A percentile compares a stretch with the other conserved stretches of the same genome.
Evolutionary conservation across 2,329 filamentous ascomycete species (phyloP).

Genomic region (Penicillium glabrum): DNA sequence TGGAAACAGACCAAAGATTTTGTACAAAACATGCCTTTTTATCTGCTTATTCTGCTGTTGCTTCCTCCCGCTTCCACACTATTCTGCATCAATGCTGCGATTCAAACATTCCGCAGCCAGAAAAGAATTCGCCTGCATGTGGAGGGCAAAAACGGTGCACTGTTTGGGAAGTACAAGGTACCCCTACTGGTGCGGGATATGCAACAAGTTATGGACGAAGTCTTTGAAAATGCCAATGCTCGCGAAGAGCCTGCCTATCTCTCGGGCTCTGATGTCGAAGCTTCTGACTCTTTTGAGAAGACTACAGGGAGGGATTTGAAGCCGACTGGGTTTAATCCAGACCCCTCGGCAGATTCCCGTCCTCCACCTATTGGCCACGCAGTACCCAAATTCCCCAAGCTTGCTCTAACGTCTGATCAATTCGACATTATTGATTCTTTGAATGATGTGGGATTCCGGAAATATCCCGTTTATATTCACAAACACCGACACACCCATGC

Average conservation of each 20-base stretch:
- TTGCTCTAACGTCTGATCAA: conserved; percentile 77
- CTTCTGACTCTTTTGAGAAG: conserved; percentile 33
- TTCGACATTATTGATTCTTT: conserved; percentile 81
- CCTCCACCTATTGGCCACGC: neutral
- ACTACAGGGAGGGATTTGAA: neutral
- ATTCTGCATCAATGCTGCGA: conserved; percentile 72
- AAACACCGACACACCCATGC: conserved; percentile 81
- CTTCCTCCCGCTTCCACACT: conserved; percentile 70
- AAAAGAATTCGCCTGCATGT: conserved; percentile 76
- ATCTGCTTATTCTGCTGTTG: conserved; percentile 65
- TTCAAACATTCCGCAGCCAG: conserved; percentile 74
- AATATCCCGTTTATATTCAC: conserved; percentile 55
- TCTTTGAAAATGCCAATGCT: conserved; percentile 71
- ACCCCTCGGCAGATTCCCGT: neutral
- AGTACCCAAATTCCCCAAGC: conserved; percentile 51
- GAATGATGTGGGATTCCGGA: conserved; percentile 61
- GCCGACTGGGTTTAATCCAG: neutral
- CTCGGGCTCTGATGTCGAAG: conserved; percentile 31
- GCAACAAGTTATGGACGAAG: conserved; percentile 72
- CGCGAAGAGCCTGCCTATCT: conserved; percentile 72
- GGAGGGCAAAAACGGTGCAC: conserved; percentile 65
- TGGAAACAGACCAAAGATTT: conserved; percentile 37
- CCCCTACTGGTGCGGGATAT: conserved; percentile 75
- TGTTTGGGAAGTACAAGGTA: conserved; percentile 70
- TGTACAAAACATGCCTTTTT: conserved; percentile 60